These are phyloP conservation scores for Cystofilobasidium capitatum DNA, from an alignment of 768 basidiomycete genomes.

Conservation along the genomic window DNA sequence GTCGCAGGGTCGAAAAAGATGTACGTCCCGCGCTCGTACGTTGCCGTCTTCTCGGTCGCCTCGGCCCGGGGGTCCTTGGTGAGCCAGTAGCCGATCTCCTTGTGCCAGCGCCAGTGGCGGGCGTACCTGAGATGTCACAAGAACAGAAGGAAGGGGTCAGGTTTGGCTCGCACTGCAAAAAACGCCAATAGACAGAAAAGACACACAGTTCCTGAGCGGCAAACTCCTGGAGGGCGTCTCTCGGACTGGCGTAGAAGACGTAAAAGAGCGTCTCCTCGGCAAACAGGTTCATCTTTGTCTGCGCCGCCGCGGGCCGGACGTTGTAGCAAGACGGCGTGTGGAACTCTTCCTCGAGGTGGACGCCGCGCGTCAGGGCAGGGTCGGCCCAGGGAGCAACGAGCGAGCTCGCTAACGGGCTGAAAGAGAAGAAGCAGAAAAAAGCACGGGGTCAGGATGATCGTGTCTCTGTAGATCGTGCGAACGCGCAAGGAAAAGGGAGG, in stretches of 20 bases:
- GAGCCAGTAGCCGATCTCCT: slow-evolving; percentile 74
- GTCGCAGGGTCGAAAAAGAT: slow-evolving; percentile 52
- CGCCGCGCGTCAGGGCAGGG: slow-evolving; percentile 58
- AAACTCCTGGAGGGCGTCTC: slow-evolving; percentile 85
- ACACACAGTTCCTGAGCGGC: slow-evolving; percentile 91
- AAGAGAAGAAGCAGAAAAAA: not conserved
- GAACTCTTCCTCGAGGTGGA: slow-evolving; percentile 82
- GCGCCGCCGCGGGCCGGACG: slow-evolving; percentile 71
- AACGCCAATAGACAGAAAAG: not conserved
- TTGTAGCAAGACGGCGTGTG: slow-evolving; percentile 85
- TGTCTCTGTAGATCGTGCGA: not conserved
- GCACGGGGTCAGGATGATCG: not conserved
- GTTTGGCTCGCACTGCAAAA: not conserved
- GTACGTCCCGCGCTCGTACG: slow-evolving; percentile 75
- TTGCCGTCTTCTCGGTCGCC: slow-evolving; percentile 41
- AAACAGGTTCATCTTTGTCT: slow-evolving; percentile 48
- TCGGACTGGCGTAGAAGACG: slow-evolving; percentile 91
- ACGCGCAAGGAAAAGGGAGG: not conserved
- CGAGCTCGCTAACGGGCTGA: slow-evolving; percentile 73
- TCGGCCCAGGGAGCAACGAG: slow-evolving; percentile 97
- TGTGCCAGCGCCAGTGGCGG: slow-evolving; percentile 94
- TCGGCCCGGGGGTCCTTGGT: slow-evolving; percentile 74
- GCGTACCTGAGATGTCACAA: slow-evolving; percentile 56
- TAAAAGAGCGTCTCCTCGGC: slow-evolving; percentile 95
- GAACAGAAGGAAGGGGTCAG: not conserved